Base-by-base conservation (phyloP, 805 yeast species). In the Candida tibetensis region DNA sequence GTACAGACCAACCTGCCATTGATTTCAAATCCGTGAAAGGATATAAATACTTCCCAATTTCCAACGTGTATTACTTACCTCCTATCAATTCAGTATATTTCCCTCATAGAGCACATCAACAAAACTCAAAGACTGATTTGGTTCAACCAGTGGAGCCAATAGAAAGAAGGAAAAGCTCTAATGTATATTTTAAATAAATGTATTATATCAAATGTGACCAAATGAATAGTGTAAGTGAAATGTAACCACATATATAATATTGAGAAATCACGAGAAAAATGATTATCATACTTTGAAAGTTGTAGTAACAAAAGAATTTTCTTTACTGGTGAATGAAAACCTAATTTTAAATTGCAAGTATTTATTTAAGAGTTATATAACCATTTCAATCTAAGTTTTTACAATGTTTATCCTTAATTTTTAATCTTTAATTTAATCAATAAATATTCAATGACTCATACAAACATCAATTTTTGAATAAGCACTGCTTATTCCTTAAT, bases 401-500 rank as follows among this genome's bases (percentile, higher is more conserved):
- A 21, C 16, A 21, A 4, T 19, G 12, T 29, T 15, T 29, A 29
- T 12, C 21, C 17, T 18, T 6, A 3, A 17, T 30, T 30, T 17
- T n/a, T 7, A 21, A 21, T 21, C 9, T 12, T 13, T 12, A 14
- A 12, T 13, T n/a, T n/a, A n/a, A 13, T 28, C 18, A n/a, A 7
- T 28, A 13, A 13, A 28, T 16, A 28, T 28, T 12, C 8, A 28
- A 28, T 16, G 18, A 13, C 31, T 28, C 17, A 7, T 16, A 28
- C 14, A 6, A 28, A 6, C 13, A 6, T 7, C 29, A 7, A 21
- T 21, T 10, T 7, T 21, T 7, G 25, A 21, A 21, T 10, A 21
- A 21, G 25, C 25, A 21, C 25, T 21, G 25, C 25, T 58, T 72
- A 88, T 70, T 91, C 98, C 54, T 76, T 83, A 30, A 87, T 74